A percentile compares a stretch with the other conserved stretches of the same genome.
Evolutionary conservation across 2,329 filamentous ascomycete species (phyloP).

Genomic region (Orbilia quercus): DNA sequence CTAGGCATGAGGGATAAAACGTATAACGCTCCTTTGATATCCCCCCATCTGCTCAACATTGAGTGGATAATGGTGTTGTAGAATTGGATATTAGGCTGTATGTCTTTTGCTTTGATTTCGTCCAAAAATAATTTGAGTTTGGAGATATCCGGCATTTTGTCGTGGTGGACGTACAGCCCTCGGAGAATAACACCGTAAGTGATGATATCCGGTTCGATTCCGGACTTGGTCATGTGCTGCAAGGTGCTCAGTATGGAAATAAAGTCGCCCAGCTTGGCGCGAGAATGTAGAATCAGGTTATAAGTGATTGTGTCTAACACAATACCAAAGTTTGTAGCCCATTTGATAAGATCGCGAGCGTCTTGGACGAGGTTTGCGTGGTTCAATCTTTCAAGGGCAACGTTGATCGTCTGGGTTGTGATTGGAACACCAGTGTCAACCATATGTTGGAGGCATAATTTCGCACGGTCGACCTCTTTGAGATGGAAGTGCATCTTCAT

Average conservation of each 20-base stretch:
- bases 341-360: conserved; percentile 33
- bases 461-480: conserved; percentile 25
- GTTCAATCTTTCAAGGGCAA: conserved; percentile 29
- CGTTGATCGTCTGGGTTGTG: conserved; percentile 34
- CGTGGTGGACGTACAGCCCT: conserved; percentile 31
- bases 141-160: conserved; percentile 17
- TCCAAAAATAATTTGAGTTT: conserved; percentile 19
- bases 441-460: conserved; percentile 42
- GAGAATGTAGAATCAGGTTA: conserved; percentile 39
- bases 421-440: conserved; percentile 30
- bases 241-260: conserved; percentile 13
- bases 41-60: conserved; percentile 32
- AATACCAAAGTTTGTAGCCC: conserved; percentile 26
- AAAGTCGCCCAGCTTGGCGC: conserved; percentile 26
- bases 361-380: conserved; percentile 25
- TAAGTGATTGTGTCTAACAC: conserved; percentile 31
- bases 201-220: conserved; percentile 35
- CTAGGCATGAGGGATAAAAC: conserved; percentile 48
- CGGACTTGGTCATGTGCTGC: conserved; percentile 16
- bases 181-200: conserved; percentile 45
- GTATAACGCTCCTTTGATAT: conserved; percentile 38
- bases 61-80: conserved; percentile 49
- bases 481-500: conserved; percentile 51
- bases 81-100: conserved; percentile 44
- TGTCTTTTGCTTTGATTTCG: conserved; percentile 28